Percentiles rank a stretch among this genome's conserved stretches.
These are phyloP conservation scores for Leccinum longicurvipes DNA, from an alignment of 768 basidiomycete genomes.

Conservation along the genomic window DNA sequence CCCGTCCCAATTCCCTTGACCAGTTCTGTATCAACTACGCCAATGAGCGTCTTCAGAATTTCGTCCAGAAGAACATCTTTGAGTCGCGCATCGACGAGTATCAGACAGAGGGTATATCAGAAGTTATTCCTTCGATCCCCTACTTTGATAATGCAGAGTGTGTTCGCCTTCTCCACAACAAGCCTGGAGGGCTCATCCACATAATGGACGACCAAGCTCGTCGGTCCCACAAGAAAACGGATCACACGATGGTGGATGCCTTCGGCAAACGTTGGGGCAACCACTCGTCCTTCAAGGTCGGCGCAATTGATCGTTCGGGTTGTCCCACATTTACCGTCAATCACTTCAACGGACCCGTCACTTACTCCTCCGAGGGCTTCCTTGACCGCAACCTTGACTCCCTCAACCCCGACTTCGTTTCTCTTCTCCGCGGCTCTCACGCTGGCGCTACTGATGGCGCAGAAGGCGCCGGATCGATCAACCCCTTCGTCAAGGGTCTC, in stretches of 20 bases:
- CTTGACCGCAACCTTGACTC: constrained; percentile 85
- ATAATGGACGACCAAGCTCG: constrained; percentile 98
- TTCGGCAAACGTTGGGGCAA: constrained; percentile 94
- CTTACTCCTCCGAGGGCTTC: constrained; percentile 89
- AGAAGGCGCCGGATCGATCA: constrained; percentile 77
- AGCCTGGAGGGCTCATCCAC: constrained; percentile 88
- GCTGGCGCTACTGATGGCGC: constrained; percentile 38
- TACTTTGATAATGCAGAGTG: constrained; percentile 94
- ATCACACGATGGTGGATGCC: constrained; percentile 91
- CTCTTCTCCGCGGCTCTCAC: constrained; percentile 68
- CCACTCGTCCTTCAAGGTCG: constrained; percentile 87
- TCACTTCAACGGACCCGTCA: constrained; percentile 89
- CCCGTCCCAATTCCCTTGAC: constrained; percentile 88
- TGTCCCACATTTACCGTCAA: constrained; percentile 86
- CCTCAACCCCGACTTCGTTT: constrained; percentile 91
- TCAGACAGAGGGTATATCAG: constrained; percentile 72
- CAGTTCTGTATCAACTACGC: constrained; percentile 97
- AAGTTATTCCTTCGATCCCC: constrained; percentile 62
- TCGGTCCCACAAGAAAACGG: constrained; percentile 83
- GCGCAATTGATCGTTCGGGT: constrained; percentile 70
- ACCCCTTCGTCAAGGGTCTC: constrained; percentile 87
- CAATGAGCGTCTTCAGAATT: constrained; percentile 86
- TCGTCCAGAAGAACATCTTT: constrained; percentile 75
- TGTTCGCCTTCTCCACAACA: constrained; percentile 78
- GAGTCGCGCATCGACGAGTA: constrained; percentile 83